Conservation (phyloP, 495 filamentous ascomycete genomes). For the Xylaria sp. region DNA sequence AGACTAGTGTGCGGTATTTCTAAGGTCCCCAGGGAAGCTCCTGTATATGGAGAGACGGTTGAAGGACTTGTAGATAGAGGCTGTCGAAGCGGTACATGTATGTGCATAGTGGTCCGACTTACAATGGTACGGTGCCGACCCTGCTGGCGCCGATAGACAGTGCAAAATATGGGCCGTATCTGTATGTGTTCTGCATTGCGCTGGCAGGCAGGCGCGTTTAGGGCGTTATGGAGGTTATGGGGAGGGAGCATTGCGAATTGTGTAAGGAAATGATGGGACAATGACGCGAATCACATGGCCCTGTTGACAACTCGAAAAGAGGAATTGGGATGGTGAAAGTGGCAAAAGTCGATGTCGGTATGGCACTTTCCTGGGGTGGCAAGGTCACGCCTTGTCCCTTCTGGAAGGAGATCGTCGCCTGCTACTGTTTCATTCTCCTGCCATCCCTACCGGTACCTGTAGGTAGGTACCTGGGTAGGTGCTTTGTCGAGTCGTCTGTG, state of each 20-base stretch:
- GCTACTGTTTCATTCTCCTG: not conserved
- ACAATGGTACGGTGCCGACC: not conserved
- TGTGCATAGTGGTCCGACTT: not conserved
- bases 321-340: constrained; percentile 8
- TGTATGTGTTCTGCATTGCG: not conserved
- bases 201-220: not conserved
- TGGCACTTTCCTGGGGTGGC: constrained; percentile 7
- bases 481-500: constrained; percentile 5
- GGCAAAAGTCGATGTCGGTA: constrained; percentile 11
- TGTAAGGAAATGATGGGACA: constrained; percentile 16
- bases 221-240: constrained; percentile 10
- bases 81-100: not conserved
- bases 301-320: not conserved
- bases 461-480: too few species aligned
- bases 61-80: not conserved
- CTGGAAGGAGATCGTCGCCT: constrained; percentile 13
- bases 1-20: not conserved
- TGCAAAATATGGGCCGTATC: not conserved
- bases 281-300: constrained; percentile 10
- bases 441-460: not conserved
- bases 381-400: constrained; percentile 14
- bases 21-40: not conserved
- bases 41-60: not conserved
- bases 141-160: not conserved
- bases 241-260: not conserved